Evolutionary conservation across 139 green algal species (phyloP).

Genomic region (Tetradesmus lagerheimii): DNA sequence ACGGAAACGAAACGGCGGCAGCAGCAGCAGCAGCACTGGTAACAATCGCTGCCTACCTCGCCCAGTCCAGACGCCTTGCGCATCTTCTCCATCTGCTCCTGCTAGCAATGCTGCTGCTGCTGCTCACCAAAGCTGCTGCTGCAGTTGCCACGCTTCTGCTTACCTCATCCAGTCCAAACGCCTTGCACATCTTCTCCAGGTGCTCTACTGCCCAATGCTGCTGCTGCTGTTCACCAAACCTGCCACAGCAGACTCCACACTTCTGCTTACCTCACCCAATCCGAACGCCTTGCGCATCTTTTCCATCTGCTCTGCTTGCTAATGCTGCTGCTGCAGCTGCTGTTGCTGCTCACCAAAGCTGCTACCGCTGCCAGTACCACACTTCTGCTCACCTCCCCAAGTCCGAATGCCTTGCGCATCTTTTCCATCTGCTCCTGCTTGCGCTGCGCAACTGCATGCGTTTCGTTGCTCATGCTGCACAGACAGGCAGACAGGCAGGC

Average conservation of each 20-base stretch:
- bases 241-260: not conserved
- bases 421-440: slow-evolving; percentile 91
- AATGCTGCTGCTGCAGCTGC: not conserved
- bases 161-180: too few relatives aligned
- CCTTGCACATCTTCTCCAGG: too few relatives aligned
- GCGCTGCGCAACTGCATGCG: slow-evolving; percentile 82
- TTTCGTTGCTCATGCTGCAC: slow-evolving; percentile 67
- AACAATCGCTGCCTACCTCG: slow-evolving; percentile 4
- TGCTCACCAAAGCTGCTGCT: too few relatives aligned
- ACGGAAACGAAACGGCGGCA: not conserved
- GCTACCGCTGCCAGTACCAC: not conserved
- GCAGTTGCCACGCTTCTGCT: too few relatives aligned
- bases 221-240: not conserved
- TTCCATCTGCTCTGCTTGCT: not conserved
- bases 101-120: not conserved
- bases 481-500: not conserved
- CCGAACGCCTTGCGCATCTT: too few relatives aligned
- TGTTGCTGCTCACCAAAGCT: not conserved
- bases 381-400: slow-evolving; percentile 8
- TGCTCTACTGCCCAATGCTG: not conserved
- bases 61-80: slow-evolving; percentile 31
- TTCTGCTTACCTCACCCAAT: too few relatives aligned
- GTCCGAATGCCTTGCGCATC: slow-evolving; percentile 55
- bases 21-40: not conserved
- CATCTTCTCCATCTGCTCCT: slow-evolving; percentile 78